Conservation (phyloP, 371 early-diverging fungal genomes). For the Zychaea mexicana region DNA sequence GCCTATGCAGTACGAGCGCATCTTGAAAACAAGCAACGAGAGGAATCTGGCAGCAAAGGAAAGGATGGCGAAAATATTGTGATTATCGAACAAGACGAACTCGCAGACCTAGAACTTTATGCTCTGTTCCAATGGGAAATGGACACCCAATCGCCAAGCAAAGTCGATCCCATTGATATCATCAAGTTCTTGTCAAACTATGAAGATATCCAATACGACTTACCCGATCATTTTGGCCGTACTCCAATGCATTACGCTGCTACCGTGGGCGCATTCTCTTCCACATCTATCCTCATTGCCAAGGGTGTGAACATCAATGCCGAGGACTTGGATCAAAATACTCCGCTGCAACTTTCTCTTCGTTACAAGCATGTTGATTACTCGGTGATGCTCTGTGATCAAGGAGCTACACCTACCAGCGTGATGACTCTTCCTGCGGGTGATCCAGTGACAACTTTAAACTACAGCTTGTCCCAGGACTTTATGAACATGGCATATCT, state of each 20-base stretch:
- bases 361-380: slow-evolving; percentile 54
- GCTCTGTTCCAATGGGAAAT: slow-evolving; percentile 18
- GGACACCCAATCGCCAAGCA: background rate
- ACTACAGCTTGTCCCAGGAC: slow-evolving; percentile 38
- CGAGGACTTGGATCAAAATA: slow-evolving; percentile 54
- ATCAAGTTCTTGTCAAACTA: slow-evolving; percentile 36
- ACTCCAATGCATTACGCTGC: slow-evolving; percentile 68
- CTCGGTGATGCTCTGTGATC: slow-evolving; percentile 53
- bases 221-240: slow-evolving; percentile 41
- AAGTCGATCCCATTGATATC: slow-evolving; percentile 62
- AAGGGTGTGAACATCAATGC: slow-evolving; percentile 35
- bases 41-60: background rate
- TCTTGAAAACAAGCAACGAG: background rate
- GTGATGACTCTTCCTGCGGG: slow-evolving; percentile 35
- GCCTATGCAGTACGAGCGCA: background rate
- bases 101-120: slow-evolving; percentile 3
- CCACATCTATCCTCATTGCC: slow-evolving; percentile 46
- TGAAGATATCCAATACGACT: slow-evolving; percentile 25
- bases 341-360: slow-evolving; percentile 52
- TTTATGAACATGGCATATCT: slow-evolving; percentile 60
- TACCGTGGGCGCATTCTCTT: slow-evolving; percentile 58
- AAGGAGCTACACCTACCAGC: slow-evolving; percentile 34
- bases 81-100: background rate
- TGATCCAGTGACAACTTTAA: slow-evolving; percentile 31
- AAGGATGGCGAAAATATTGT: background rate